phyloP scores from a whole-genome alignment of 176 grass and related monocot genomes.

The Hsuehochloa calcarea region DNA sequence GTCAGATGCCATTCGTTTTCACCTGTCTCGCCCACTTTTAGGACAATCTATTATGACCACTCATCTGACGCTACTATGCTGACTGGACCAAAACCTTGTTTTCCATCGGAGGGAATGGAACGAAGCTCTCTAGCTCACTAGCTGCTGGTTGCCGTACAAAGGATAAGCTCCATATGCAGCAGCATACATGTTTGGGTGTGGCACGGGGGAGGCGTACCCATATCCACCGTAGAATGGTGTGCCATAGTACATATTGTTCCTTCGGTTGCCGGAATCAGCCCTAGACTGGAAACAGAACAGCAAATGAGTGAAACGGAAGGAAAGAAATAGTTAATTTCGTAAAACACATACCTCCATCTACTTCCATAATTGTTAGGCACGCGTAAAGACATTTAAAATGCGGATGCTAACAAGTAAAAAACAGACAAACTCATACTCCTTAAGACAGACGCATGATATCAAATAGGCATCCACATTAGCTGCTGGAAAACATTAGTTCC shows the following conservation, averaged over 20 bases:
- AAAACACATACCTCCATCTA: background rate
- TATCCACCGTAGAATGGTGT: constrained; percentile 58
- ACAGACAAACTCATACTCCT: background rate
- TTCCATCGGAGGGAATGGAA: constrained; percentile 34
- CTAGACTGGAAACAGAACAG: constrained; percentile 47
- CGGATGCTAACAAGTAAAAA: background rate
- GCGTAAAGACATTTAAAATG: background rate
- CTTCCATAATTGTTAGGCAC: background rate
- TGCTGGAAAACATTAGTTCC: background rate
- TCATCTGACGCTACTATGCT: constrained; percentile 46
- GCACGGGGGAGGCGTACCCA: constrained; percentile 43
- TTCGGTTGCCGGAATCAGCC: constrained; percentile 45
- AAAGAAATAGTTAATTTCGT: background rate
- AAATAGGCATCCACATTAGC: background rate
- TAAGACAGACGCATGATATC: background rate
- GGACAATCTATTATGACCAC: constrained; percentile 49
- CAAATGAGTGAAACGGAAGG: background rate
- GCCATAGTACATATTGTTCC: constrained; percentile 67
- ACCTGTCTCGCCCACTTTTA: constrained; percentile 44
- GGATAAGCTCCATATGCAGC: constrained; percentile 59
- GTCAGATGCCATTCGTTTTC: constrained; percentile 29
- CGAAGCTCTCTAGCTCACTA: constrained; percentile 55
- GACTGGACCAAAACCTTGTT: constrained; percentile 56
- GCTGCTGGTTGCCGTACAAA: constrained; percentile 61
- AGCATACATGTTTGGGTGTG: constrained; percentile 61